Conservation (phyloP, 768 basidiomycete species). For the Lentinula lateritia region DNA sequence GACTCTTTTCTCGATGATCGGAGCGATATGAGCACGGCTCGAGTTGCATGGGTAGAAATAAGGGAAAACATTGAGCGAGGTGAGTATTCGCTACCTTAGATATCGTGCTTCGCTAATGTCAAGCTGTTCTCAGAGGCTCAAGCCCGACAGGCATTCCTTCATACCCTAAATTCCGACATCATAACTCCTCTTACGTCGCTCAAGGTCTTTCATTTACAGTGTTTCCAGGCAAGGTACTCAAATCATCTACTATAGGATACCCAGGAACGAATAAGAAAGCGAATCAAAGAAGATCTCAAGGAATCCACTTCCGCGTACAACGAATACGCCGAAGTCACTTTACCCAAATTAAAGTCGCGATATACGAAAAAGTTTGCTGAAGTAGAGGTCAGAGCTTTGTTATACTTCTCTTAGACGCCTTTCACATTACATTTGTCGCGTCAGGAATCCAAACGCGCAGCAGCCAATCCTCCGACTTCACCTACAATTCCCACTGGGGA, state of each 20-base stretch:
- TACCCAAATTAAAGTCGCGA: slow-evolving; percentile 74
- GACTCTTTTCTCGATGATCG: slow-evolving; percentile 75
- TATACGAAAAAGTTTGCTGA: slow-evolving; percentile 86
- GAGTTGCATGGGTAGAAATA: slow-evolving; percentile 79
- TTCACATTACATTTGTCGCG: slow-evolving; percentile 6
- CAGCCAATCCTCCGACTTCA: slow-evolving; percentile 25
- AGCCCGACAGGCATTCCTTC: slow-evolving; percentile 72
- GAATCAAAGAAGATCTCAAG: slow-evolving; percentile 88
- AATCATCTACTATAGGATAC: slow-evolving; percentile 52
- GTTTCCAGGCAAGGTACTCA: neutral
- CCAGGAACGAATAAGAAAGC: slow-evolving; percentile 87
- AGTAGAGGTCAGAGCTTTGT: slow-evolving; percentile 56
- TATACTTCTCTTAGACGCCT: neutral
- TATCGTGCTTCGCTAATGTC: slow-evolving; percentile 5
- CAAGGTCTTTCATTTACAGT: slow-evolving; percentile 39
- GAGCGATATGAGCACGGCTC: slow-evolving; percentile 53
- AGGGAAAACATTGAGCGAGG: slow-evolving; percentile 84
- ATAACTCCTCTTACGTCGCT: slow-evolving; percentile 61
- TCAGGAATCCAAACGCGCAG: slow-evolving; percentile 62
- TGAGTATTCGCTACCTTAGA: slow-evolving; percentile 20
- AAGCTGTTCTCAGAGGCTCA: slow-evolving; percentile 58
- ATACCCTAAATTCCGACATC: slow-evolving; percentile 67
- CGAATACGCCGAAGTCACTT: slow-evolving; percentile 73
- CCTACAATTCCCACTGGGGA: slow-evolving; percentile 29
- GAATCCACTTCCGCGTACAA: slow-evolving; percentile 69